Percentiles rank a stretch among this genome's conserved stretches.
phyloP scores from a whole-genome alignment of 805 yeast genomes.

The Candida anglica region DNA sequence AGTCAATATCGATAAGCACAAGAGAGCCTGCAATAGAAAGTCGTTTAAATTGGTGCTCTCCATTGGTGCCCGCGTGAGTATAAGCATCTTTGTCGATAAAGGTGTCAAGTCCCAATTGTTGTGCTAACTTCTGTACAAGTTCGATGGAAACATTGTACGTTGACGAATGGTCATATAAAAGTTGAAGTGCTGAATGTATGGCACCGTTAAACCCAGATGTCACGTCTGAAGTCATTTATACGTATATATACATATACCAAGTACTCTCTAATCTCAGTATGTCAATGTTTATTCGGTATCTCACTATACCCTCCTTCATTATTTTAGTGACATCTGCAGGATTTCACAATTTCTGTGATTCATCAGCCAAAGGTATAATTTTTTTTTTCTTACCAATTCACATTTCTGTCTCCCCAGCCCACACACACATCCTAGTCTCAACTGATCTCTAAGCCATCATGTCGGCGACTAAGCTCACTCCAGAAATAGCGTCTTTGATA shows the following conservation, averaged over 20 bases:
- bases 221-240: no score
- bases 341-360: no score
- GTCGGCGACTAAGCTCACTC: constrained; percentile 11
- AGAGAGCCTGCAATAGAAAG: constrained; percentile 40
- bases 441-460: no score
- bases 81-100: constrained; percentile 35
- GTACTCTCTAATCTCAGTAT: no score
- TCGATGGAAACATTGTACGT: constrained; percentile 32
- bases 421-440: no score
- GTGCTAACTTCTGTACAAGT: constrained; percentile 35
- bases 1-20: constrained; percentile 38
- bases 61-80: constrained; percentile 12
- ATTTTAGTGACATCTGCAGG: no score
- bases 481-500: constrained; percentile 31
- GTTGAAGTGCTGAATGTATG: constrained; percentile 17
- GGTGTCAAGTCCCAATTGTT: constrained; percentile 37
- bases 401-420: no score
- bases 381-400: no score
- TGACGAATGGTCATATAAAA: constrained; percentile 28
- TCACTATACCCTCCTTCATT: no score
- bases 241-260: no score
- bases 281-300: no score
- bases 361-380: no score
- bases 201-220: constrained; percentile 11
- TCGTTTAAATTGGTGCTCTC: constrained; percentile 21